Evolutionary conservation across 2,329 filamentous ascomycete species (phyloP), one percentile per base, ranked within the genome.

Genomic region (Cladosporium sp.): DNA sequence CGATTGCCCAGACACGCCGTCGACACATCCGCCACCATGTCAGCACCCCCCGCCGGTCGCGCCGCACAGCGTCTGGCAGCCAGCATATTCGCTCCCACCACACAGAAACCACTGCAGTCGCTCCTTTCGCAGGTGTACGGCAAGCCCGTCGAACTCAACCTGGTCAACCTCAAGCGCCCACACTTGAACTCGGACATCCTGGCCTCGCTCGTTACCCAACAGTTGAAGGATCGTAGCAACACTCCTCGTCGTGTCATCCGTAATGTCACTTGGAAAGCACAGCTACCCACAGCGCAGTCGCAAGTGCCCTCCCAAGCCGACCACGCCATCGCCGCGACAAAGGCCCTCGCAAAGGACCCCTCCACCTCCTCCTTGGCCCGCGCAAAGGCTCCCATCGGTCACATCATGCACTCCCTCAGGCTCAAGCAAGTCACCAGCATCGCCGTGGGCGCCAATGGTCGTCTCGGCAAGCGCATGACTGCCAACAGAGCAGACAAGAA

Each of bases 391-490:
- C 65, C 61, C 16, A 70, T 69, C 2, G 67, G 65, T 6, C 60
- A 58, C 21, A 72, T 76, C 36, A 62, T 75, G 51, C 64, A 70
- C 51, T 60, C 67, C 32, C 53, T 76, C 34, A 65, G 66, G 21
- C 51, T 76, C 57, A 71, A 68, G 58, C 72, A 75, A 65, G 73
- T 76, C 56, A 71, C 66, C 62, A 70, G 67, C 64, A 68, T 76
- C 21, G 65, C 69, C 49, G 71, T 75, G 2, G 68, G 72, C 59
- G 72, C 74, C n/a, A 72, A 71, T 2, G 74, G 74, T 63, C 73
- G 74, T 71, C 65, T 76, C 65, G 71, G 71, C n/a, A 72, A 73
- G 70, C 73, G 74, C 63, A 70, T 76, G 65, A 75, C 74, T 34
- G 74, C 74, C 66, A 73, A 76, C 66, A 65, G 72, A 66, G 67